These are phyloP conservation scores for Ogataea pilisensis DNA, from an alignment of 805 yeast genomes.

Conservation along the genomic window DNA sequence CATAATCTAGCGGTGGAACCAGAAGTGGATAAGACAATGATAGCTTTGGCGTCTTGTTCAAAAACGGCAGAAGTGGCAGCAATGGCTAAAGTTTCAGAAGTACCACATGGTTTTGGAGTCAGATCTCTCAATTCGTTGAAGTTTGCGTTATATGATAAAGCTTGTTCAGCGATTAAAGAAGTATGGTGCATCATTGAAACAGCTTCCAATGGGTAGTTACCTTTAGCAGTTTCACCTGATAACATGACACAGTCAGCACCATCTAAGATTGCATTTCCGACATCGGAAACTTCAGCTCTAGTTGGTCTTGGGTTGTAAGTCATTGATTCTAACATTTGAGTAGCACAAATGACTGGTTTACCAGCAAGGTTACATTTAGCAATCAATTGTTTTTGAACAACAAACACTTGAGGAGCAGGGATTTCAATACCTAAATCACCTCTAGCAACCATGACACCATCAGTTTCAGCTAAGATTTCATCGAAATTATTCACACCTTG, in stretches of 20 bases:
- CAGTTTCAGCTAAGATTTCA: slow-evolving; percentile 89
- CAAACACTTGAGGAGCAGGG: slow-evolving; percentile 98
- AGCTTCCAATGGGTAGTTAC: slow-evolving; percentile 96
- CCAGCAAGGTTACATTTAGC: slow-evolving; percentile 99
- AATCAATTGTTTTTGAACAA: slow-evolving; percentile 97
- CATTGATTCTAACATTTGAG: slow-evolving; percentile 99
- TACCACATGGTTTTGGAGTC: slow-evolving; percentile 83
- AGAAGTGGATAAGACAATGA: slow-evolving; percentile 90
- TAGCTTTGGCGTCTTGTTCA: slow-evolving; percentile 96
- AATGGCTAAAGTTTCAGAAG: slow-evolving; percentile 95
- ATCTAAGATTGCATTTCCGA: slow-evolving; percentile 97
- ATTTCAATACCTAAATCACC: slow-evolving; percentile 99
- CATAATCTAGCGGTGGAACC: slow-evolving; percentile 95
- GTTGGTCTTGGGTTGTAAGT: slow-evolving; percentile 99
- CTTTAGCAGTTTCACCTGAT: slow-evolving; percentile 99
- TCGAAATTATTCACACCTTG: slow-evolving; percentile 99
- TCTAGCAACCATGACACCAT: slow-evolving; percentile 99
- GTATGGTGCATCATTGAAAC: slow-evolving; percentile 99
- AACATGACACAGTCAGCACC: slow-evolving; percentile 99
- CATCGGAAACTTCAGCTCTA: slow-evolving; percentile 99
- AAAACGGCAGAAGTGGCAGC: slow-evolving; percentile 95
- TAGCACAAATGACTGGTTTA: slow-evolving; percentile 99
- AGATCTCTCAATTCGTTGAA: slow-evolving; percentile 86
- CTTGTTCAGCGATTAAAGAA: slow-evolving; percentile 92
- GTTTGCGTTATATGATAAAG: slow-evolving; percentile 78